Percentiles rank a stretch among this genome's conserved stretches.
These are phyloP conservation scores for Micromonas commoda DNA, from an alignment of 139 green algal genomes.

Conservation along the genomic window DNA sequence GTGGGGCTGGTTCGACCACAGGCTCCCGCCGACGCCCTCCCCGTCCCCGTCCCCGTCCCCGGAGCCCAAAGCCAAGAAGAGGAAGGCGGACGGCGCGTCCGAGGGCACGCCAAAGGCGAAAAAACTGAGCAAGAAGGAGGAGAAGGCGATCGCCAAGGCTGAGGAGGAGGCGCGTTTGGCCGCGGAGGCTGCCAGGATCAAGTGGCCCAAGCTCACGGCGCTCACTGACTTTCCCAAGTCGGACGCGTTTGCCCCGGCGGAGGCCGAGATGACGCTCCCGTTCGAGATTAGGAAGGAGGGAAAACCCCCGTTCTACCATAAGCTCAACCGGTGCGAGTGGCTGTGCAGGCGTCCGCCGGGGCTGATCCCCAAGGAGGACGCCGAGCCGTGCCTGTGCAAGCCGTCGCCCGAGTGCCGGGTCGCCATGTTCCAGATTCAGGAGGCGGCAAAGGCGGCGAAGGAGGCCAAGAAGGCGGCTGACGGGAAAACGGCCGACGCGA, in stretches of 20 bases:
- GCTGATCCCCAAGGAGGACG: slow-evolving; percentile 5
- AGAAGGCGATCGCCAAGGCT: background rate
- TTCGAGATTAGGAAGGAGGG: background rate
- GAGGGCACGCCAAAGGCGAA: background rate
- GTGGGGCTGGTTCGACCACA: background rate
- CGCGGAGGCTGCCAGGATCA: background rate
- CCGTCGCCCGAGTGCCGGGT: background rate
- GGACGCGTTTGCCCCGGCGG: background rate
- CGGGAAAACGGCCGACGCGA: background rate
- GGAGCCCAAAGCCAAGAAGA: background rate
- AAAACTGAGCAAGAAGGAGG: background rate
- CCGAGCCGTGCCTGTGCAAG: slow-evolving; percentile 11
- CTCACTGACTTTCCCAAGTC: background rate
- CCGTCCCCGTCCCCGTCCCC: background rate
- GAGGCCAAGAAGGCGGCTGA: background rate
- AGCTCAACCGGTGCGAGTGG: background rate
- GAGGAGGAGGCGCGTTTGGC: background rate
- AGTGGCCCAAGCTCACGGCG: background rate
- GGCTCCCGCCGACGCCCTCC: background rate
- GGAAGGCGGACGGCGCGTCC: background rate
- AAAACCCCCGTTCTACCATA: background rate
- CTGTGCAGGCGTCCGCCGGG: background rate
- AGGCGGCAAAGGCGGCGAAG: background rate
- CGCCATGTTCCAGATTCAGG: background rate
- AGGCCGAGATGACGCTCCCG: background rate